Conservation (phyloP, 805 yeast species). For the Candida sanyiensis region DNA sequence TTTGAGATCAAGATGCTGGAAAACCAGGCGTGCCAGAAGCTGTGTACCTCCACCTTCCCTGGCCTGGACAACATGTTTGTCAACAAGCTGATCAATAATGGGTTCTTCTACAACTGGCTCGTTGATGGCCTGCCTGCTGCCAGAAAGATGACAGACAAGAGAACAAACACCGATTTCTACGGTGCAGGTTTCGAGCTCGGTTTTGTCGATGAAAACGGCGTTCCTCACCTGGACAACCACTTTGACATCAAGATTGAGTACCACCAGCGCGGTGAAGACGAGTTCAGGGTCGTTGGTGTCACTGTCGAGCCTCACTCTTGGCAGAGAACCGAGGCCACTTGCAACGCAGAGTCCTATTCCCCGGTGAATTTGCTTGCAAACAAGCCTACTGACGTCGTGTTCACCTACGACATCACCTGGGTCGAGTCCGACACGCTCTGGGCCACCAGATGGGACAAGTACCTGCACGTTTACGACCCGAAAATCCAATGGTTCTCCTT, state of each 20-base stretch:
- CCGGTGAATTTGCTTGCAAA: conserved; percentile 47
- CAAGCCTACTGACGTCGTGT: conserved; percentile 53
- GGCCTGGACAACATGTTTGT: conserved; percentile 69
- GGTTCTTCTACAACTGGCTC: conserved; percentile 87
- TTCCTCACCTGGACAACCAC: conserved; percentile 72
- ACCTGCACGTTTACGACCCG: conserved; percentile 85
- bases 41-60: conserved; percentile 59
- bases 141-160: conserved; percentile 46
- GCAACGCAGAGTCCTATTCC: conserved; percentile 26
- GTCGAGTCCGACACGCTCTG: conserved; percentile 67
- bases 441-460: conserved; percentile 99
- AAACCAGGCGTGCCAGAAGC: conserved; percentile 56
- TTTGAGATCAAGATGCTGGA: conserved; percentile 74
- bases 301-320: conserved; percentile 67
- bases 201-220: conserved; percentile 47
- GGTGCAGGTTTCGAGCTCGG: conserved; percentile 84
- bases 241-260: conserved; percentile 75
- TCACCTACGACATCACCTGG: conserved; percentile 81
- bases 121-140: conserved; percentile 95
- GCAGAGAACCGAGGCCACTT: conserved; percentile 33
- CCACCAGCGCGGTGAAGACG: conserved; percentile 63
- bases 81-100: conserved; percentile 71
- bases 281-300: conserved; percentile 87
- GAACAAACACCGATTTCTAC: conserved; percentile 58
- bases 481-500: conserved; percentile 95